Conservation (phyloP, 2,329 filamentous ascomycete genomes). For the Ramularia collo-cygni region DNA sequence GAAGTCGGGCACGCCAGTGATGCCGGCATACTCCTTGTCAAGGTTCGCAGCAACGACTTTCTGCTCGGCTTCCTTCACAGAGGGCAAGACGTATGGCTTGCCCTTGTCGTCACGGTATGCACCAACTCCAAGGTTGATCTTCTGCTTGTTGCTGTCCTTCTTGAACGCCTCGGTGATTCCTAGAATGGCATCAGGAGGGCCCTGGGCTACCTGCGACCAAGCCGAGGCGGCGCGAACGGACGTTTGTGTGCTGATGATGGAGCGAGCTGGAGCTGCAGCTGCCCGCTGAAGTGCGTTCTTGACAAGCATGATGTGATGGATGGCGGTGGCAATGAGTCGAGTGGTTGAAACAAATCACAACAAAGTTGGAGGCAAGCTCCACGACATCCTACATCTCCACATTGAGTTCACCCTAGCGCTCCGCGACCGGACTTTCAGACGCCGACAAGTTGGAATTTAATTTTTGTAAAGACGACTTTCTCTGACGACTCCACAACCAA, state of each 20-base stretch:
- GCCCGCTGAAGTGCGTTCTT: constrained; percentile 26
- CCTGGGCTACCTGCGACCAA: constrained; percentile 87
- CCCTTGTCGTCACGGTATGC: constrained; percentile 97
- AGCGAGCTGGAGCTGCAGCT: constrained; percentile 21
- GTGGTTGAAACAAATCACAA: not conserved
- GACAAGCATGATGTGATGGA: constrained; percentile 22
- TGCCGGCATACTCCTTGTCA: constrained; percentile 98
- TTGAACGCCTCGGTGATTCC: constrained; percentile 99
- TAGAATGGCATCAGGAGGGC: constrained; percentile 73
- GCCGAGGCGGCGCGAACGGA: constrained; percentile 63
- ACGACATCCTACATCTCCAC: too few species aligned
- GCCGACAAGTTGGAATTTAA: constrained; percentile 1
- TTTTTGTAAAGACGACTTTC: too few species aligned
- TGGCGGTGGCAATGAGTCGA: constrained; percentile 2
- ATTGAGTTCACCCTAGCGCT: too few species aligned
- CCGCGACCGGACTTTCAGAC: not conserved
- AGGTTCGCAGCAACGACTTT: constrained; percentile 69
- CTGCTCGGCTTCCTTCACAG: constrained; percentile 81
- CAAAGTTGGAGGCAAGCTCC: not conserved
- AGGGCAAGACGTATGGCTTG: constrained; percentile 96
- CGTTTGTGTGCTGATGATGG: constrained; percentile 19
- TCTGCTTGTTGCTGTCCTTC: constrained; percentile 84
- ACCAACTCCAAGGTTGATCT: constrained; percentile 98
- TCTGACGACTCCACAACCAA: not conserved
- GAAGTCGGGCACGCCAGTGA: constrained; percentile 92